Evolutionary conservation across 2,329 filamentous ascomycete genomes (phyloP), one percentile per base, ranked within the genome.

Genomic region (Calonectria pteridis): DNA sequence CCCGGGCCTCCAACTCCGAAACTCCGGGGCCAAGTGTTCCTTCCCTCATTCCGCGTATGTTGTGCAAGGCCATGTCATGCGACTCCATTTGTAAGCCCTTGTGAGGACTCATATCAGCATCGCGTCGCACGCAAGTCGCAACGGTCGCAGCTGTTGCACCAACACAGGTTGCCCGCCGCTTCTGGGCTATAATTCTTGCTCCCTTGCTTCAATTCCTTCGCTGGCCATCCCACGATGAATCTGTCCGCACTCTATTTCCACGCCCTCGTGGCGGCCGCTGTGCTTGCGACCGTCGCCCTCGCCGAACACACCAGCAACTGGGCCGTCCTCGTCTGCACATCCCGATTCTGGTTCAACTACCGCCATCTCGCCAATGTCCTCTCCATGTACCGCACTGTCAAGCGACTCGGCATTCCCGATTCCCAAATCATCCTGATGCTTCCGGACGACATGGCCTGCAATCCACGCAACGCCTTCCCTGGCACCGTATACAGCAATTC

Each of bases 281-380:
- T 91, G 71, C 82, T 92, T 59, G 83, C 86, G 69, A 83, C 88
- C 11, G 80, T 81, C 29, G 85, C 88, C 73, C 86, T 88, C 33
- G 91, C 92, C 77, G 93, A 96, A 80, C 97, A 99, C 86, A 99
- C 97, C 20, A 98, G 95, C 83, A 99, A 99, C 86, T 99, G 97
- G 97, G 97, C 97, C 13, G 97, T 99, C 75, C 93, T 99, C n/a
- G 97, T 99, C 73, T 97, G 94, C 77, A 99, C 97, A 7, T 99
- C 97, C 67, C 94, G 97, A 68, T 99, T 99, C 89, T 99, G 97
- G 97, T 99, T 99, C 92, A 99, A 99, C 87, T 99, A 99, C 86
- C 94, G 97, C 72, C 97, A 99, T 85, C 93, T 99, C 67, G 96
- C 97, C 84, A 99, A 99, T 87, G 97, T 98, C 23, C 92, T 99